Evolutionary conservation across 768 basidiomycete genomes (phyloP), one percentile per base, ranked within the genome.

Genomic region (Nevesoporus exiguus): DNA sequence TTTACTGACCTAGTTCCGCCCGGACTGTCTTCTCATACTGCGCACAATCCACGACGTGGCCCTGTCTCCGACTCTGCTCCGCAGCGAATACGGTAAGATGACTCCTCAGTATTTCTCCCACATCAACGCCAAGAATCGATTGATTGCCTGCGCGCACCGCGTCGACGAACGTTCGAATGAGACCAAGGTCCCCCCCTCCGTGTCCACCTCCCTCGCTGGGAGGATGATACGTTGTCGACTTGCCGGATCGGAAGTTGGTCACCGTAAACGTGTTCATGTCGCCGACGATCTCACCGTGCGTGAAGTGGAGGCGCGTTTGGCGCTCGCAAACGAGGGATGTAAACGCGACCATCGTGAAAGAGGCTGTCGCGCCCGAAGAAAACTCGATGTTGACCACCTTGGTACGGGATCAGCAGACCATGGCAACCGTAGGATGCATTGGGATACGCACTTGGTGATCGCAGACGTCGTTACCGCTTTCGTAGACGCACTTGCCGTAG

Each of bases 31-130:
- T 72, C 71, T 87, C 88, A 64, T 88, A 92, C 62, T 81, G 77
- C 17, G 64, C 75, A 62, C 83, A 89, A 65, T 90, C 80, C 1
- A 94, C 79, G 11, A 93, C 83, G 10, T 63, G 76, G 14, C 86
- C 89, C 58, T 88, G 80, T 52, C 68, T 77, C 58, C 91, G 75
- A 59, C 89, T 88, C 55, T 80, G 75, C 75, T 94, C 92, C 36
- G 90, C 90, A 52, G 93, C 93, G 73, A 95, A 94, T 31, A 93
- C 90, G 1, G 88, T 84, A 62, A 95, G 66, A 70, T 93, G 91
- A 58, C 85, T 88, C 66, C 78, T 83, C 53, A 93, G 69, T 17
- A 91, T 80, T 49, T 92, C 89, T 8, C 74, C 73, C 0, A 89
- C 74, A 59, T 81, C 74, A 17, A 88, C 89, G 30, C 83, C 86